Evolutionary conservation across 805 yeast species (phyloP).

Genomic region (Ogataea trehaloabstinens): DNA sequence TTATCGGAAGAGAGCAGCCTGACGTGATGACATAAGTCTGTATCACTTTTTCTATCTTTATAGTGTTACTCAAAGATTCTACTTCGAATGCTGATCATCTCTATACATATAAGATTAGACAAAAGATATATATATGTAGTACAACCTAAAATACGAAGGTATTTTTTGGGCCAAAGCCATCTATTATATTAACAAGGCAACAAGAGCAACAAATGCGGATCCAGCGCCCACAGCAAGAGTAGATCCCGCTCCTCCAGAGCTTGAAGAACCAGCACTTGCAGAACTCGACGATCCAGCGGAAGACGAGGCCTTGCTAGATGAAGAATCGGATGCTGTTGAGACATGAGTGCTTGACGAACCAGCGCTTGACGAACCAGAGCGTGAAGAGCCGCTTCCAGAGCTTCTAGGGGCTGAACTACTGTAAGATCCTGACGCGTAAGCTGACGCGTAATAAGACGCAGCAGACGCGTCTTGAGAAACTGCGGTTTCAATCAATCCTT

Average conservation of each 20-base stretch:
- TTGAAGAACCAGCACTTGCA: conserved; percentile 1
- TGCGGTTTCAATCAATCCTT: conserved; percentile 1
- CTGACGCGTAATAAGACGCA: conserved; percentile 6
- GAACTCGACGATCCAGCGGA: conserved; percentile 26
- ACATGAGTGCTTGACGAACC: neutral
- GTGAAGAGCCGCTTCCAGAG: conserved; percentile 14
- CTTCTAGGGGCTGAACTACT: conserved; percentile 7
- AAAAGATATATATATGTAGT: no score
- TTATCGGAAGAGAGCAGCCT: conserved; percentile 80
- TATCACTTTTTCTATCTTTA: no score
- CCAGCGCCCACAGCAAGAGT: conserved; percentile 1
- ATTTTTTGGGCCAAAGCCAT: neutral
- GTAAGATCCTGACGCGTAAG: conserved; percentile 1
- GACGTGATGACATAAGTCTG: conserved; percentile 81
- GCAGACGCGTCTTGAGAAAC: conserved; percentile 1
- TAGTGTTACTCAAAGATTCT: no score
- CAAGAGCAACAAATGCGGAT: neutral
- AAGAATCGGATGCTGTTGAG: neutral
- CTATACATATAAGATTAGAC: no score
- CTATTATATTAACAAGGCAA: neutral
- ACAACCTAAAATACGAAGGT: no score
- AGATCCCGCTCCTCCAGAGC: neutral
- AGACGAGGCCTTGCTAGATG: neutral
- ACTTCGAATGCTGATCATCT: no score
- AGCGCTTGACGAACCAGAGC: conserved; percentile 13